Conservation (phyloP, 2,329 filamentous ascomycete genomes). For the Rutstroemia sp. region DNA sequence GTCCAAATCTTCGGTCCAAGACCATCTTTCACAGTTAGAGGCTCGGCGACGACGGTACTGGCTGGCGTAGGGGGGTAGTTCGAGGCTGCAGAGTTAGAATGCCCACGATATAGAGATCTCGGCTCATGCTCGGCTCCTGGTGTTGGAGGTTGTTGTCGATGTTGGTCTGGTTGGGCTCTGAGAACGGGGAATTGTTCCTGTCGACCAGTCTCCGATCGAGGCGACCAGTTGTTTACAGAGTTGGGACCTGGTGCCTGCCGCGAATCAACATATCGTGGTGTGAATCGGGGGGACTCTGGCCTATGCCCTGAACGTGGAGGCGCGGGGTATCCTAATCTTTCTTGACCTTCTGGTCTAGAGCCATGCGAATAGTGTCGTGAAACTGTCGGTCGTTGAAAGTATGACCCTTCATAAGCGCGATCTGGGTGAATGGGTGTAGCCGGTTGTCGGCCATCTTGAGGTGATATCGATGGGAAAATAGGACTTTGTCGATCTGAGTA, state of each 20-base stretch:
- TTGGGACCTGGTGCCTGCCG: conserved; percentile 14
- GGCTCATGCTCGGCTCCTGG: conserved; percentile 20
- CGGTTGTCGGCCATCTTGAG: conserved; percentile 21
- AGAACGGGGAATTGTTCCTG: conserved; percentile 25
- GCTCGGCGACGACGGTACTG: conserved; percentile 20
- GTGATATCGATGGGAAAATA: conserved; percentile 22
- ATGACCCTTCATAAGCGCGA: conserved; percentile 20
- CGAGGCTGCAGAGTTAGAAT: conserved; percentile 12
- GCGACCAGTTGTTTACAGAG: conserved; percentile 24
- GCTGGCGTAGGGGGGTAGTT: conserved; percentile 22
- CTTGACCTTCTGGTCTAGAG: conserved; percentile 20
- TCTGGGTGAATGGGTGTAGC: conserved; percentile 23
- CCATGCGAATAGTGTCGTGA: conserved; percentile 17
- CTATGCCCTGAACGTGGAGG: conserved; percentile 17
- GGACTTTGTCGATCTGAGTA: conserved; percentile 28
- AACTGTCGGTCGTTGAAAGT: conserved; percentile 21
- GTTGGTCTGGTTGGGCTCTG: conserved; percentile 19
- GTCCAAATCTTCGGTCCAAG: conserved; percentile 64
- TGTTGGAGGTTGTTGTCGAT: conserved; percentile 11
- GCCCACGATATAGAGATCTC: conserved; percentile 20
- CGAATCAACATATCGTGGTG: conserved; percentile 17
- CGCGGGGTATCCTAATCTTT: conserved; percentile 22
- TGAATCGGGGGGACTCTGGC: conserved; percentile 27
- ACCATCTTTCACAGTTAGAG: conserved; percentile 44
- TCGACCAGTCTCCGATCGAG: conserved; percentile 20